phyloP scores from a whole-genome alignment of 176 grass and related monocot genomes.

The Phragmites australis region DNA sequence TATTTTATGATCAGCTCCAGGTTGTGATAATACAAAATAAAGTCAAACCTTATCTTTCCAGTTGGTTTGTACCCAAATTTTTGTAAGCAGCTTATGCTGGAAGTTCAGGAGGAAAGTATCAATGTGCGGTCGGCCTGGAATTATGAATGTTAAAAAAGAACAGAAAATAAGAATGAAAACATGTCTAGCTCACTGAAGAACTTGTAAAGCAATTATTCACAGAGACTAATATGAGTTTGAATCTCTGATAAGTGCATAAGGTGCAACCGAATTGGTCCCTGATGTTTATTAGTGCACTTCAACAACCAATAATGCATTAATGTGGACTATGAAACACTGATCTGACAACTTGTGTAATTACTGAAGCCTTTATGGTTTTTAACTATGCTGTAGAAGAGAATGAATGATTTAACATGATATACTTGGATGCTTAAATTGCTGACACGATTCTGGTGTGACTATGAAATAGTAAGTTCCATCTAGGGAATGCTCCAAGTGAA shows the following conservation, averaged over 20 bases:
- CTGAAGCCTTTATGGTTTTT: background rate
- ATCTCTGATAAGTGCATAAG: background rate
- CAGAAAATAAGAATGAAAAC: background rate
- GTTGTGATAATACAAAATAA: background rate
- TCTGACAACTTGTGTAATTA: background rate
- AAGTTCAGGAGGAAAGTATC: background rate
- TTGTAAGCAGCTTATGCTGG: background rate
- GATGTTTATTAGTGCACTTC: background rate
- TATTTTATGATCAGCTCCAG: background rate
- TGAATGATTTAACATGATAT: background rate
- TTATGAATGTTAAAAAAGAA: background rate
- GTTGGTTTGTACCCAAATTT: background rate
- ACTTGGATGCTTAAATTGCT: background rate
- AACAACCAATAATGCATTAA: background rate
- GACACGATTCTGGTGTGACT: background rate
- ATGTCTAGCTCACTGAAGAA: background rate
- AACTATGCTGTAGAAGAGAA: background rate
- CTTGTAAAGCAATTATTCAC: background rate
- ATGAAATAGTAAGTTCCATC: background rate
- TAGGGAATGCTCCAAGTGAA: background rate
- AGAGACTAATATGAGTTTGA: background rate
- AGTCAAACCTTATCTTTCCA: background rate
- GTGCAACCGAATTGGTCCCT: background rate
- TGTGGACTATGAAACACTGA: background rate
- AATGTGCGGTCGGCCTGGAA: background rate